A percentile compares a stretch with the other conserved stretches of the same genome.
Conservation (phyloP, 73 alveolate genomes). For the Uronychia binucleata region DNA sequence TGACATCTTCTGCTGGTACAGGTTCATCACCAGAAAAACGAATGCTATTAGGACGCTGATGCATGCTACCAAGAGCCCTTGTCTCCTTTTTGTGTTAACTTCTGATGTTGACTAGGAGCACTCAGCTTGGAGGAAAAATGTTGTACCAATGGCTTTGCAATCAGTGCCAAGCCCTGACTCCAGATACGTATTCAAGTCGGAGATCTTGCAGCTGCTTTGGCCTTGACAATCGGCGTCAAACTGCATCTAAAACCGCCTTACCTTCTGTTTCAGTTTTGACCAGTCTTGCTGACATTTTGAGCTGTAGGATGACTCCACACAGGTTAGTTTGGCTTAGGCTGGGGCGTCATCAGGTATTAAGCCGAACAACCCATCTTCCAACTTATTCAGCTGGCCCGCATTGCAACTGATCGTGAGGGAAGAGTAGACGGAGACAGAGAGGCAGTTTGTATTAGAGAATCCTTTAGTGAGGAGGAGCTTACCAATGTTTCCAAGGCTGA, state of each 20-base stretch:
- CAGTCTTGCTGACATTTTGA: background rate
- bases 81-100: slow-evolving; percentile 20
- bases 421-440: background rate
- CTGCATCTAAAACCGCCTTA: background rate
- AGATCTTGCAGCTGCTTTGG: background rate
- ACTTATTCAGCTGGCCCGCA: background rate
- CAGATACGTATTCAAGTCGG: background rate
- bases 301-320: background rate
- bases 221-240: background rate
- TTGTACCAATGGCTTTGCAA: background rate
- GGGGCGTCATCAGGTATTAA: background rate
- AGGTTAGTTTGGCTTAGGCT: background rate
- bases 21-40: slow-evolving; percentile 22
- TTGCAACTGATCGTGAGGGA: background rate
- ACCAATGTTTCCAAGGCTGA: background rate
- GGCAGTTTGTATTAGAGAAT: background rate
- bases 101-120: slow-evolving; percentile 25
- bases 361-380: background rate
- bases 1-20: slow-evolving; percentile 20
- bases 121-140: background rate
- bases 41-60: slow-evolving; percentile 23
- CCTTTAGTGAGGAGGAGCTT: background rate
- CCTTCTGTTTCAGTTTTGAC: background rate
- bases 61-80: slow-evolving; percentile 30
- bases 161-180: background rate